Evolutionary conservation across 305 asterid species (phyloP).

Genomic region (Solanum aculeatissimum): DNA sequence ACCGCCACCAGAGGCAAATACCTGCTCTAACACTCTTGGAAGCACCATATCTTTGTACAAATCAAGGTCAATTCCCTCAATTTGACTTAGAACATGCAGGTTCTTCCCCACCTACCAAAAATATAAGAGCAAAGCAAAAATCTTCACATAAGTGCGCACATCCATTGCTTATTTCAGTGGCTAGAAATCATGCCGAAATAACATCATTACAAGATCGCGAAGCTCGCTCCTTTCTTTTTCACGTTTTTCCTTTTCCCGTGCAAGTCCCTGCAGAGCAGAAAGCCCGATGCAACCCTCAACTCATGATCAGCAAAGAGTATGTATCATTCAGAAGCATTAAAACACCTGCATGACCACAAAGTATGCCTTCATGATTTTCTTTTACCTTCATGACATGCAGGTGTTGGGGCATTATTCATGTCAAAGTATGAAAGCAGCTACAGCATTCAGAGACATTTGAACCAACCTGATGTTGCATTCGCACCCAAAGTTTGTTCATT

Average conservation of each 20-base stretch:
- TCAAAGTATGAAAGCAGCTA: conserved; percentile 25
- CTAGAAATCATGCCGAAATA: neutral
- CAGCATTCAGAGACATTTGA: conserved; percentile 18
- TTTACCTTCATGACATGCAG: conserved; percentile 24
- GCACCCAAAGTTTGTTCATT: conserved; percentile 99
- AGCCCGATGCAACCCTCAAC: conserved; percentile 30
- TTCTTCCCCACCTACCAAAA: conserved; percentile 90
- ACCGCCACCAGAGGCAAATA: conserved; percentile 13
- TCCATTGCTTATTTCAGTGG: conserved; percentile 6
- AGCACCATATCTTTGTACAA: conserved; percentile 90
- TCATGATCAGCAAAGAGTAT: conserved; percentile 30
- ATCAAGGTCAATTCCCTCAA: conserved; percentile 97
- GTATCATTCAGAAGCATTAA: conserved; percentile 21
- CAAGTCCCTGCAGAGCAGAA: conserved; percentile 75
- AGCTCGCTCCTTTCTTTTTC: conserved; percentile 97
- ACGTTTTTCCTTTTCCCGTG: conserved; percentile 91
- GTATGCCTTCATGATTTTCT: conserved; percentile 23
- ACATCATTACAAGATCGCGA: conserved; percentile 81
- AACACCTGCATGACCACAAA: conserved; percentile 23
- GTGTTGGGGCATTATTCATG: conserved; percentile 10
- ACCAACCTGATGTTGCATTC: conserved; percentile 98
- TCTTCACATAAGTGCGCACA: conserved; percentile 14
- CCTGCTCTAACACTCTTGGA: conserved; percentile 97
- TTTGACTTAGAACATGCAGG: conserved; percentile 95
- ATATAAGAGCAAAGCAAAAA: conserved; percentile 13